Evolutionary conservation across 2,329 filamentous ascomycete genomes (phyloP).

Genomic region (Pseudogymnoascus sp.): DNA sequence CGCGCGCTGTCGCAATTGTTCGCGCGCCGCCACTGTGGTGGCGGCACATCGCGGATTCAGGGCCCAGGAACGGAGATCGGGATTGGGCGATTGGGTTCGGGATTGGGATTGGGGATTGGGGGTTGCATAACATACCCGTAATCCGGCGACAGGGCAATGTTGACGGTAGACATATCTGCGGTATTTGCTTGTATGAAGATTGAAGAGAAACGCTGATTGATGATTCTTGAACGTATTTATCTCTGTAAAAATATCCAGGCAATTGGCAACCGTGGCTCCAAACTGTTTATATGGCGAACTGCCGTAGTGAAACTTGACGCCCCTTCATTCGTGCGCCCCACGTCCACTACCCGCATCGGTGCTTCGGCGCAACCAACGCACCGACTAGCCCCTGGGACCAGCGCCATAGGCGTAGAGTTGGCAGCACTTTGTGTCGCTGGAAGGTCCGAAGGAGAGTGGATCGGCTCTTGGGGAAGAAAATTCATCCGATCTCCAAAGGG

Average conservation of each 20-base stretch:
- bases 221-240: not conserved
- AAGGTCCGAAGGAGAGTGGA: not conserved
- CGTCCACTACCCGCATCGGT: not conserved
- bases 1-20: not conserved
- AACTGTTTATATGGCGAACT: not conserved
- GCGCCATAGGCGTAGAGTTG: not conserved
- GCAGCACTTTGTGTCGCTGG: not conserved
- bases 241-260: not conserved
- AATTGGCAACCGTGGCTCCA: not conserved
- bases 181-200: not conserved
- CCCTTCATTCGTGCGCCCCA: not conserved
- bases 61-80: not conserved
- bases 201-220: not conserved
- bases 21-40: not conserved
- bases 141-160: not conserved
- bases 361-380: not conserved
- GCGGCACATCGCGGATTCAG: not conserved
- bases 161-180: conserved; percentile 4
- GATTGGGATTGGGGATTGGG: not conserved
- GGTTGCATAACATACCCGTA: conserved; percentile 9
- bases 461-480: not conserved
- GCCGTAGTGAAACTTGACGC: not conserved
- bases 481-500: not conserved
- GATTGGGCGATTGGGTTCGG: not conserved
- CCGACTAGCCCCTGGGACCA: not conserved